These are phyloP conservation scores for Volutella citrinella DNA, from an alignment of 2,329 filamentous ascomycete species.

Conservation along the genomic window DNA sequence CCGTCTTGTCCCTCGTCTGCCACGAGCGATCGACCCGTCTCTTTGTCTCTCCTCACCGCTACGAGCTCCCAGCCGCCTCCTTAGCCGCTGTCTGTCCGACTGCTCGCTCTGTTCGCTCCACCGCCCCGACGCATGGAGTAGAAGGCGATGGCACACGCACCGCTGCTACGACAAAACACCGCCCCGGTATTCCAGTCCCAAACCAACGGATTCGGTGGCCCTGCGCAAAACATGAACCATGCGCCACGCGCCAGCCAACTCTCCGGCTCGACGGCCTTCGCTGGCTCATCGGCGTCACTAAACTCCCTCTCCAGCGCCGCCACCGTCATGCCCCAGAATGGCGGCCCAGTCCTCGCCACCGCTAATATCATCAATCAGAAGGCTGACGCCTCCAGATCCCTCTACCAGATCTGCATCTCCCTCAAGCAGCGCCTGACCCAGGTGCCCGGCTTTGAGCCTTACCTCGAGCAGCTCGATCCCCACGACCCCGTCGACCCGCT, in stretches of 20 bases:
- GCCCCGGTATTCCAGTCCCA: conserved; percentile 51
- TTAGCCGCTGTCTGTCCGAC: no score
- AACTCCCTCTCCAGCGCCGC: conserved; percentile 44
- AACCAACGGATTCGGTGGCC: conserved; percentile 44
- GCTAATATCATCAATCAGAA: conserved; percentile 97
- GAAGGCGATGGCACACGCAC: conserved; percentile 57
- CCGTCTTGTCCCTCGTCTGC: no score
- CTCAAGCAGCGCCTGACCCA: conserved; percentile 77
- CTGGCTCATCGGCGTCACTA: conserved; percentile 51
- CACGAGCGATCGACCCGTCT: no score
- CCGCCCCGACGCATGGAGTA: conserved; percentile 39
- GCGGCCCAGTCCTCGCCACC: conserved; percentile 69
- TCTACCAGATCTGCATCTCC: conserved; percentile 92
- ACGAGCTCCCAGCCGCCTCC: no score
- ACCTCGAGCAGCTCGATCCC: conserved; percentile 69
- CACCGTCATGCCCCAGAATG: conserved; percentile 43
- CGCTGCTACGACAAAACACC: conserved; percentile 57
- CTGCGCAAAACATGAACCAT: conserved; percentile 49
- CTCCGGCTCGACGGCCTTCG: conserved; percentile 57
- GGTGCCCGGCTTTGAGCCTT: conserved; percentile 78
- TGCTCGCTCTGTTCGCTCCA: no score
- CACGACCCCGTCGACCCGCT: conserved; percentile 80
- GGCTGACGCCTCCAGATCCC: conserved; percentile 84
- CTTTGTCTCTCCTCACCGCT: no score
- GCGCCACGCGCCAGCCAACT: conserved; percentile 59